Base-by-base conservation (phyloP, 768 basidiomycete species). In the Leccinellum luteum region DNA sequence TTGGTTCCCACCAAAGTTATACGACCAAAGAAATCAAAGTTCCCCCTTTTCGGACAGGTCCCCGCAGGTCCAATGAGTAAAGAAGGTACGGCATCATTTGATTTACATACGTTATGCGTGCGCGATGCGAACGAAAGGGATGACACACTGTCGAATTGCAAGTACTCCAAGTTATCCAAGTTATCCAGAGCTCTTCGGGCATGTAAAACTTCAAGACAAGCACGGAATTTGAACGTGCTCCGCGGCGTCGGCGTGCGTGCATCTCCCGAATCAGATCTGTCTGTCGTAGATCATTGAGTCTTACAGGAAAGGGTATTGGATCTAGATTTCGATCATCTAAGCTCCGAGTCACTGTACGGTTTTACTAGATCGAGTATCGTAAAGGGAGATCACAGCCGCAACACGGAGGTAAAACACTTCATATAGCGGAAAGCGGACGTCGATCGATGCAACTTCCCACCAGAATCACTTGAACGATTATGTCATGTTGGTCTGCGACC, bases 401-500 rank as follows among this genome's bases (percentile, higher is more conserved):
- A n/a, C n/a, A n/a, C n/a, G n/a, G n/a, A n/a, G n/a, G n/a, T n/a
- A n/a, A n/a, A n/a, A n/a, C n/a, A n/a, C n/a, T n/a, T n/a, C n/a
- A n/a, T n/a, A n/a, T n/a, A n/a, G n/a, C n/a, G n/a, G n/a, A n/a
- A n/a, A n/a, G n/a, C n/a, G n/a, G n/a, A n/a, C n/a, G n/a, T 25
- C 25, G 25, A 25, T 25, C 25, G 77, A 66, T 48, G 78, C 79
- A n/a, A 77, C 75, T 78, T 73, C 19, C 77, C 76, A 5, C 78
- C 80, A 25, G 54, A 59, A 35, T 47, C 35, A 10, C n/a, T 49
- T 3, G 55, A 48, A 27, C 31, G 21, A 68, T 76, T 75, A 25
- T n/a, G 65, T 62, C 66, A 70, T 6, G 30, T 71, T 66, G 32
- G 70, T 64, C 65, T 21, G 73, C 64, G 50, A 32, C 50, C 25